Base-by-base conservation (phyloP, 2,329 filamentous ascomycete species). In the Daldinia sp. region DNA sequence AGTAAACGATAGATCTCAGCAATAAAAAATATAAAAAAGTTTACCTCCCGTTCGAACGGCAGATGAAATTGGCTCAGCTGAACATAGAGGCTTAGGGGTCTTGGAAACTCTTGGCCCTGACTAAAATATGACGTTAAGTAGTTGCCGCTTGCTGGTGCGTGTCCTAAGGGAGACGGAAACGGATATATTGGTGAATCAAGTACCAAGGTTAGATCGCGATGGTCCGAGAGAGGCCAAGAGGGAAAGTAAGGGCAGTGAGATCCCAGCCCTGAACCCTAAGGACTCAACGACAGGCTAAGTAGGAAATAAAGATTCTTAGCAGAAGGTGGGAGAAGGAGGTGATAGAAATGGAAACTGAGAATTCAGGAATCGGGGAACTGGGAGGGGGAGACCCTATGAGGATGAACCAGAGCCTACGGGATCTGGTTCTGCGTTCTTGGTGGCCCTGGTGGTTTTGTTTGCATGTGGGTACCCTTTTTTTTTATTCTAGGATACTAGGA, bases 81-180 rank as follows among this genome's bases (percentile, higher is more conserved):
- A 61, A 61, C 29, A 56, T 39, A 19, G 68, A 67, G 68, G 70
- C 70, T 66, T 60, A 68, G 53, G 63, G 62, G 68, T 70, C 69
- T 69, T 69, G 65, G 69, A 57, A 59, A 63, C 48, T 59, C 70
- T 73, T 70, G 69, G 71, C 68, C 64, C 39, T 64, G 47, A 62
- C 59, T 61, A 64, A 67, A 58, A 62, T 63, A 71, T 72, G 69
- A 71, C 67, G 67, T 71, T 66, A 63, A 62, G 55, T 51, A 32
- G 35, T 48, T 29, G 45, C 45, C 27, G 45, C 19, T n/a, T 48
- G 39, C 39, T 23, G 39, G 54, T 37, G 47, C 41, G 57, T 48
- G 25, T 48, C 34, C 29, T 47, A 63, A 63, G 45, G 25, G 21
- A 30, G 55, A 58, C 52, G 34, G 19, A 58, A 55, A 63, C 50